Evolutionary conservation across 495 filamentous ascomycete genomes (phyloP).

Genomic region (Penicillium daleae): DNA sequence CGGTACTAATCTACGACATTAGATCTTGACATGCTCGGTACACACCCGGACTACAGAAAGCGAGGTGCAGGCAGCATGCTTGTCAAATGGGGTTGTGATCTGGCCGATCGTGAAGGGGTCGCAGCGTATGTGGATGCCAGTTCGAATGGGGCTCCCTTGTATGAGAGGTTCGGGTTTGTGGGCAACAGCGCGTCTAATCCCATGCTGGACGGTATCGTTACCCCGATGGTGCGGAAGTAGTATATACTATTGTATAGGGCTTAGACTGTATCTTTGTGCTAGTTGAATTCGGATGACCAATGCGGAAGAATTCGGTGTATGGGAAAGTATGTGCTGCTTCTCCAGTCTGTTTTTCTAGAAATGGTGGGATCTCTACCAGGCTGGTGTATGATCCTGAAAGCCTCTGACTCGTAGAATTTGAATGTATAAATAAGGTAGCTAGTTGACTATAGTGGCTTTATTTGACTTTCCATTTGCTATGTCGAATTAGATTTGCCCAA

Average conservation of each 20-base stretch:
- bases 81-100: conserved; percentile 53
- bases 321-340: no score
- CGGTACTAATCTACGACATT: not conserved
- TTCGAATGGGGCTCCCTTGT: no score
- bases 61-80: conserved; percentile 55
- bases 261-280: not conserved
- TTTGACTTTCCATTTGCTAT: not conserved
- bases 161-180: no score
- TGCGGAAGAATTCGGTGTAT: no score
- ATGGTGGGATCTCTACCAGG: no score
- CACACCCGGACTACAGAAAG: conserved; percentile 41
- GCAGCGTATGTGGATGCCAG: conserved; percentile 38
- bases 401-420: not conserved
- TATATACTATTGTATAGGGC: not conserved
- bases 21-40: conserved; percentile 55
- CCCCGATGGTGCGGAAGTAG: conserved; percentile 23
- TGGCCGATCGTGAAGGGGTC: conserved; percentile 40
- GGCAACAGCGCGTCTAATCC: no score
- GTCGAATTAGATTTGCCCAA: not conserved
- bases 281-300: not conserved
- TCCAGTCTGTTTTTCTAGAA: no score
- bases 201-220: conserved; percentile 11
- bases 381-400: not conserved
- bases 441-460: not conserved
- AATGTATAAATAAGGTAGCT: not conserved